Evolutionary conservation across 2,329 filamentous ascomycete species (phyloP), one percentile per base, ranked within the genome.

Genomic region (Fusarium torulosum): DNA sequence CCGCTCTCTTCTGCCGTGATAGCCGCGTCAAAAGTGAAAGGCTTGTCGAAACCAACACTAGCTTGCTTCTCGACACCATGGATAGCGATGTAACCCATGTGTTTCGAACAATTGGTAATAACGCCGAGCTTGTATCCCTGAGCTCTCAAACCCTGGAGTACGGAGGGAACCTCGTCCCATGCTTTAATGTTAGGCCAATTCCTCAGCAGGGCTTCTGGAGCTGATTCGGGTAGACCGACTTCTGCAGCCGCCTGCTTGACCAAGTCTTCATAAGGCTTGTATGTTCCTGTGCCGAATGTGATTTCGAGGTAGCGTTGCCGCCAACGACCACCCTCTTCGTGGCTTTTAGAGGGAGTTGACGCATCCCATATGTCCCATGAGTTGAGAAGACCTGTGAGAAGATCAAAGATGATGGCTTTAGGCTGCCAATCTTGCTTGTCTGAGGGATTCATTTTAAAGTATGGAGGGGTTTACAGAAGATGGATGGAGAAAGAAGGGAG

Each of bases 1-100:
- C 79, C 78, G 15, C 72, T 76, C 54, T 81, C 78, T 52, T 81
- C 79, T 0, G 79, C 80, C 2, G 79, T 79, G 6, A 80, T 52
- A 6, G 75, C 71, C 3, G 70, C 69, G 35, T 80, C 76, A 25
- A 80, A 80, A 2, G 45, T 50, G n/a, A 70, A 64, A 1, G 53
- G 59, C 3, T 47, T n/a, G 9, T 45, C 35, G 62, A 42, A 61
- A 7, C 64, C 56, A 31, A 31, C 59, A 37, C 54, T 59, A 9
- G 50, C 43, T 3, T 49, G 43, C 6, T 25, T 31, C 43, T 70
- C 66, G 1, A 52, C 53, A 3, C 37, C 23, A 4, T 17, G 41
- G 3, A 69, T 66, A 0, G 76, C 76, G 1, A 65, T 49, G 10
- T 71, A 66, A 5, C 79, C 78, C 35, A 77, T 61, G 7, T 71